Evolutionary conservation across 305 asterid genomes (phyloP), one percentile per base, ranked within the genome.

Genomic region (Rubia tinctorum): DNA sequence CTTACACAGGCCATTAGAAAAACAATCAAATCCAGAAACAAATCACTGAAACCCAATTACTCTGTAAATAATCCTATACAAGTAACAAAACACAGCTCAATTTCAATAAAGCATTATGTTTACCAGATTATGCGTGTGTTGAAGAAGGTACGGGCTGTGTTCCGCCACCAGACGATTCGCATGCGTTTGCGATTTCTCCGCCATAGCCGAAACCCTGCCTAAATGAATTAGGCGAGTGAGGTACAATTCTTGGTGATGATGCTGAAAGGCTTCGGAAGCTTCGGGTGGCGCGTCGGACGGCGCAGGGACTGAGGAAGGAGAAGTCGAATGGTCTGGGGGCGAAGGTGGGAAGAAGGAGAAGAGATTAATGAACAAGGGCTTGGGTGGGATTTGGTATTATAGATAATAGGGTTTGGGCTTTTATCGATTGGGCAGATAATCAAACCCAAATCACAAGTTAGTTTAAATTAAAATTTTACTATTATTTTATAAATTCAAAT

Each of bases 71-170:
- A 45, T 22, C 11, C 9, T 2, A 13, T 18, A 42, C 13, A 17
- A n/a, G 66, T 6, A 34, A 6, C 0, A 14, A 8, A 25, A 3
- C 23, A 13, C 17, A 18, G 20, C 0, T 51, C 18, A 51, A 47
- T 47, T 47, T 13, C 30, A 27, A 27, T 56, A 22, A 12, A n/a
- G 14, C 4, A 15, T 12, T 6, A 37, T 4, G 18, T 71, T 66
- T 79, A 91, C 99, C 64, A 97, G 99, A 77, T 94, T 94, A 79
- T 94, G 97, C 51, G 97, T 97, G 78, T 91, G 99, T 43, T 94
- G 99, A 65, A 94, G 97, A 73, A 90, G 96, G 81, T 94, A 94
- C 55, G 99, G 99, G 74, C 96, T 94, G 74, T 94, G 95, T 86
- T 94, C 95, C 69, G 80, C 80, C 17, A 95, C 92, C 25, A 94